Percentiles rank a stretch among this genome's conserved stretches.
These are phyloP conservation scores for Madurella mycetomatis DNA, from an alignment of 2,329 filamentous ascomycete species.

Conservation along the genomic window DNA sequence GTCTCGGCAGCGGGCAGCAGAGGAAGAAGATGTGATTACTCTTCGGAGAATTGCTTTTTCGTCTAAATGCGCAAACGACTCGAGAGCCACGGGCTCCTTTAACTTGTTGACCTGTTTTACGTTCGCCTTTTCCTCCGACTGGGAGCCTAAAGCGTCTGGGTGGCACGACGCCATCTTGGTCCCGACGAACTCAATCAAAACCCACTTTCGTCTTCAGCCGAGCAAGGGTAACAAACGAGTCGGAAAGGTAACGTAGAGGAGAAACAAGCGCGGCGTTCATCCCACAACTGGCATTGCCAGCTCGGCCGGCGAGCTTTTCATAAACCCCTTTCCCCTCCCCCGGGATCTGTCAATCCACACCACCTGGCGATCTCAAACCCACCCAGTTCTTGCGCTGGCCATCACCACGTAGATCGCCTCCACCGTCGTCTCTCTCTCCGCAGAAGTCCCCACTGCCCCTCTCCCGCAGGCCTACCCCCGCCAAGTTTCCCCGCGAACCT, in stretches of 20 bases:
- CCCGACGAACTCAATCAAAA: not conserved
- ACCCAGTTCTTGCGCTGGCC: no score
- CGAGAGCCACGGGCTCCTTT: not conserved
- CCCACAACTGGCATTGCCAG: no score
- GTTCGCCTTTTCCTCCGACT: constrained; percentile 5
- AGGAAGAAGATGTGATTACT: constrained; percentile 29
- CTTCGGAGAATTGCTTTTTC: constrained; percentile 58
- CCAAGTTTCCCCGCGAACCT: not conserved
- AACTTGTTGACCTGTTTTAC: constrained; percentile 8
- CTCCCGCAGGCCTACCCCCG: constrained; percentile 6
- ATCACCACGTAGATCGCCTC: not conserved
- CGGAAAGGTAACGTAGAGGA: not conserved
- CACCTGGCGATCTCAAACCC: no score
- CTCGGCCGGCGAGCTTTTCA: not conserved
- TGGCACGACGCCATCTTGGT: constrained; percentile 1
- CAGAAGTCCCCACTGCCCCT: not conserved
- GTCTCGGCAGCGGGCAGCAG: not conserved
- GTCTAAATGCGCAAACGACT: constrained; percentile 39
- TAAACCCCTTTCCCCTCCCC: not conserved
- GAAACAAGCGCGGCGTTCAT: no score
- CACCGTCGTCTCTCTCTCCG: not conserved
- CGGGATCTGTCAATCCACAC: no score
- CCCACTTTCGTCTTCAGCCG: not conserved
- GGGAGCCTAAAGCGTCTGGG: not conserved
- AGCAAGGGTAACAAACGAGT: not conserved